Evolutionary conservation across 2,329 filamentous ascomycete genomes (phyloP).

Genomic region (Phialophora chinensis): DNA sequence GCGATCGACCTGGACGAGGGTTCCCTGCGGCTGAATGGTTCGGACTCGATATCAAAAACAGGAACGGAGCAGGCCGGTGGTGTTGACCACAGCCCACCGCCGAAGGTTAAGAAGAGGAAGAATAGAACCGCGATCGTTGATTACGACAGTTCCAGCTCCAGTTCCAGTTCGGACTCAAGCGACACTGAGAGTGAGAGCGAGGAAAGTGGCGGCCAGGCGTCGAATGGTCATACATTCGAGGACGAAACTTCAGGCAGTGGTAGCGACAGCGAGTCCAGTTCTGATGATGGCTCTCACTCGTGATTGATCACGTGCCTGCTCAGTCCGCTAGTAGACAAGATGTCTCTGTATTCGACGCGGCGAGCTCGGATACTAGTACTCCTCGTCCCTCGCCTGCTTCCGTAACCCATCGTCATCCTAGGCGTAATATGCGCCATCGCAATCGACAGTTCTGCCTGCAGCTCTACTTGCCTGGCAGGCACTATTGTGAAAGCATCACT

Average conservation of each 20-base stretch:
- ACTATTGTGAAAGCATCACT: background rate
- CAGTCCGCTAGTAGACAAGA: background rate
- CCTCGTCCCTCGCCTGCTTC: background rate
- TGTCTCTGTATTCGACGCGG: too few species aligned
- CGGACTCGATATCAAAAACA: constrained; percentile 20
- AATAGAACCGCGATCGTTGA: constrained; percentile 51
- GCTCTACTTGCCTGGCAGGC: background rate
- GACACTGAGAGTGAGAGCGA: constrained; percentile 25
- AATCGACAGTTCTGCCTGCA: background rate
- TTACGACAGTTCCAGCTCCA: constrained; percentile 36
- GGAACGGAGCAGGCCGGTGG: constrained; percentile 20
- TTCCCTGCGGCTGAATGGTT: background rate
- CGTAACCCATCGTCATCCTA: background rate
- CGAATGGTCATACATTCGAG: constrained; percentile 60
- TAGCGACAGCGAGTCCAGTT: constrained; percentile 25
- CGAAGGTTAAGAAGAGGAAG: constrained; percentile 49
- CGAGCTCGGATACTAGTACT: background rate
- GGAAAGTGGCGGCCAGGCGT: background rate
- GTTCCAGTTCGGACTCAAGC: constrained; percentile 43
- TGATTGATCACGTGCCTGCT: background rate
- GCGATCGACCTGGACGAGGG: constrained; percentile 38
- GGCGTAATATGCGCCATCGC: background rate
- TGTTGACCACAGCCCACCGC: constrained; percentile 26
- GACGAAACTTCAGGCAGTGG: constrained; percentile 84
- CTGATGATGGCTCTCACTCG: constrained; percentile 9